These are phyloP conservation scores for Albophoma yamanashiensis DNA, from an alignment of 2,329 filamentous ascomycete genomes.

Conservation along the genomic window DNA sequence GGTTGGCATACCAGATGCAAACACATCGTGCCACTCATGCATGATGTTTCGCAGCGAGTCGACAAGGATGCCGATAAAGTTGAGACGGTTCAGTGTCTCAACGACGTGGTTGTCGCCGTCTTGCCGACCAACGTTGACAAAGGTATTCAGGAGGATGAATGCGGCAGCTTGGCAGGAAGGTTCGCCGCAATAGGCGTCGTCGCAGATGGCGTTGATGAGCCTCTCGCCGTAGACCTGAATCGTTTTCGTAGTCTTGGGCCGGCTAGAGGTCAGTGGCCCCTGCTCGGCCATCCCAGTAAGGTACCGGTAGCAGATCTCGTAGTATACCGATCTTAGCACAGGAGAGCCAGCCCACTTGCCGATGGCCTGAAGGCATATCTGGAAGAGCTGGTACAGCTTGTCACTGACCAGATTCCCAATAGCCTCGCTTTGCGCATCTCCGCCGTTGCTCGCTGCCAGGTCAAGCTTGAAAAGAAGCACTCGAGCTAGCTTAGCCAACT, in stretches of 20 bases:
- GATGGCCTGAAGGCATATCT: constrained; percentile 72
- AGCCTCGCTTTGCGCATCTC: constrained; percentile 32
- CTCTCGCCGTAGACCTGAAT: constrained; percentile 60
- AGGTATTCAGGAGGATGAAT: constrained; percentile 67
- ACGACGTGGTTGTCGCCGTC: constrained; percentile 67
- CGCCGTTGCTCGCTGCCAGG: constrained; percentile 28
- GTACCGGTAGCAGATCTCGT: constrained; percentile 84
- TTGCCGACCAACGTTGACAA: constrained; percentile 63
- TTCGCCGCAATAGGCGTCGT: constrained; percentile 83
- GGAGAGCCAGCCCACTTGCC: constrained; percentile 61
- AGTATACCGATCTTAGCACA: constrained; percentile 72
- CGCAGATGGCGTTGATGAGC: constrained; percentile 77
- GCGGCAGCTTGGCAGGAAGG: constrained; percentile 75
- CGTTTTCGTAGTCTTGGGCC: constrained; percentile 59
- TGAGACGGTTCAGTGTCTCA: constrained; percentile 70
- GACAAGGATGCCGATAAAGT: constrained; percentile 83
- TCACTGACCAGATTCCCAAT: constrained; percentile 71
- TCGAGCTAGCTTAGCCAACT: constrained; percentile 68
- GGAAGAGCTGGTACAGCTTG: constrained; percentile 84
- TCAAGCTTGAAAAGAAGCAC: constrained; percentile 63
- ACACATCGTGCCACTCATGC: constrained; percentile 54
- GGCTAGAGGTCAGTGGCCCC: constrained; percentile 34
- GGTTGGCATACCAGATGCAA: constrained; percentile 38
- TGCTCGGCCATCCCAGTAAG: constrained; percentile 57
- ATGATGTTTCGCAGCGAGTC: constrained; percentile 76